Base-by-base conservation (phyloP, 2,329 filamentous ascomycete species). In the Thielaviopsis euricoi region DNA sequence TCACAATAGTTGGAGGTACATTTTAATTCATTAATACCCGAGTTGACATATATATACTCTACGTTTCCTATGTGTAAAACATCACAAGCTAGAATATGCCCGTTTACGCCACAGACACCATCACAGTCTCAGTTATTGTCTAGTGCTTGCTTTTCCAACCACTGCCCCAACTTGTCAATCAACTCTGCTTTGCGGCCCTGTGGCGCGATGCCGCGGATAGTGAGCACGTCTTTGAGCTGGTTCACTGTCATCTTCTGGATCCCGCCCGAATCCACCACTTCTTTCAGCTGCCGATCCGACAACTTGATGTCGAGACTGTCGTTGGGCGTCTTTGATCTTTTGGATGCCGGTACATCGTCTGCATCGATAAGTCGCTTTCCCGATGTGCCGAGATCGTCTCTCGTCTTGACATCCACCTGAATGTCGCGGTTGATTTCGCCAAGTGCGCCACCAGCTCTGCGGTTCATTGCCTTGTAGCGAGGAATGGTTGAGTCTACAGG, bases 381-480 rank as follows among this genome's bases (percentile, higher is more conserved):
- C 33, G 40, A 23, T 21, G 22, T 12, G 7, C 25, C 33, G n/a
- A 29, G 19, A 29, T 25, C 71, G 2, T 75, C 74, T 0, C 70
- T 71, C 9, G 75, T 17, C 37, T 43, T 76, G 0, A 71, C 69
- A 58, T 79, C 77, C 21, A 77, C 74, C 67, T 83, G 83, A 50
- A 76, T 65, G 0, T 73, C 70, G 50, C 72, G 72, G 3, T 86
- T 83, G 83, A 90, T 95, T 37, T 87, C 82, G 52, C 85, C 74
- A 10, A 95, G 78, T 65, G 89, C 87, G 1, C 81, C 79, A 0
- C 89, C 90, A 1, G 87, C 85, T 29, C 91, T 82, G 73, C 94
- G 97, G 68, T 89, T 81, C 58, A 98, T 97, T 63, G 94, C 88
- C 64, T 80, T 85, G 70, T 85, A 89, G 64, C 86, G 88, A 1